phyloP scores from a whole-genome alignment of 805 yeast genomes.

The Nakazawaea populi region DNA sequence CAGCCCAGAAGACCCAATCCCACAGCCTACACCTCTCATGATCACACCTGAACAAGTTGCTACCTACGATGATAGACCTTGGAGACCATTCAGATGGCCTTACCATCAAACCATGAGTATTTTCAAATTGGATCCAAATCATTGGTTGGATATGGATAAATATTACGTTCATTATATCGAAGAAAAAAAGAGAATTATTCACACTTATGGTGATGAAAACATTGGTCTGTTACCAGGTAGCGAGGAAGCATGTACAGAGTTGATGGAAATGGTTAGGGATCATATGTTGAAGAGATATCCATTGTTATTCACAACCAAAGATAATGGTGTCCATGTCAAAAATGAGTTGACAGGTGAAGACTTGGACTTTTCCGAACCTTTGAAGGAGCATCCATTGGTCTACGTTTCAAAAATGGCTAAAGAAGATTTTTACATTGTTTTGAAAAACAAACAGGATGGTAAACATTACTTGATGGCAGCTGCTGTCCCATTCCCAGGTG shows the following conservation, averaged over 20 bases:
- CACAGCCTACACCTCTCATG: constrained; percentile 50
- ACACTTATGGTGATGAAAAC: constrained; percentile 53
- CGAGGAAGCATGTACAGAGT: constrained; percentile 53
- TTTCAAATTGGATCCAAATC: constrained; percentile 63
- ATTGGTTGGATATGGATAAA: constrained; percentile 79
- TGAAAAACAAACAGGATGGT: constrained; percentile 44
- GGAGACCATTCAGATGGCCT: constrained; percentile 81
- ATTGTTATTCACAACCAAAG: constrained; percentile 44
- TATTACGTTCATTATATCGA: constrained; percentile 61
- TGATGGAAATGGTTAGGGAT: constrained; percentile 55
- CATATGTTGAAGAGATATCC: constrained; percentile 65
- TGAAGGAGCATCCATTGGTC: constrained; percentile 57
- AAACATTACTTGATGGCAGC: constrained; percentile 63
- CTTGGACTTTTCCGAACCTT: constrained; percentile 53
- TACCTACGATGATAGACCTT: constrained; percentile 67
- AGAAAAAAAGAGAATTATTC: constrained; percentile 55
- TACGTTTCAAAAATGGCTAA: constrained; percentile 66
- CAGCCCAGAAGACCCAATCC: constrained; percentile 24
- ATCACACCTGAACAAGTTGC: constrained; percentile 64
- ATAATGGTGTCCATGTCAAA: constrained; percentile 44
- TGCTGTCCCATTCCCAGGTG: constrained; percentile 78
- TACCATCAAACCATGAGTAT: constrained; percentile 78
- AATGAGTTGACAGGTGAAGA: constrained; percentile 60
- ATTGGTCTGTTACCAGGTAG: constrained; percentile 64
- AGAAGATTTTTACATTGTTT: constrained; percentile 67